Evolutionary conservation across 192 early-diverging fungal genomes (phyloP), one percentile per base, ranked within the genome.

Genomic region (Coemansia sp.): DNA sequence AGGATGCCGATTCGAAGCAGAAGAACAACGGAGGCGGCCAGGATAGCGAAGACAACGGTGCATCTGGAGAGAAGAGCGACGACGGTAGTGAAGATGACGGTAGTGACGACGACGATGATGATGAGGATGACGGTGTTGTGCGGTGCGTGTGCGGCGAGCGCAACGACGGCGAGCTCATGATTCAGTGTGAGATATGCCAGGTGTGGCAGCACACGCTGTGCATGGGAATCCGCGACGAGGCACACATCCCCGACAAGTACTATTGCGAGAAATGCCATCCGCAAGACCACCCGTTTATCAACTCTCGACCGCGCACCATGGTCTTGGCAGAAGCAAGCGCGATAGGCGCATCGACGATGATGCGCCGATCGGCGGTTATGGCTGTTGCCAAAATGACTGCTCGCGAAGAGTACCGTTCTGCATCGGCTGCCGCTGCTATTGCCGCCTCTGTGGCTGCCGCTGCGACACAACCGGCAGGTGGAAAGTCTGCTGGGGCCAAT

Each of bases 121-220:
- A 71, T 1, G 69, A 72, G 42, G 78, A 80, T 48, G 80, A 83
- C 32, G 80, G 80, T 9, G 76, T 75, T 7, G 80, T 83, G n/a
- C 76, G 80, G 32, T 83, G 80, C 41, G 72, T 83, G 31, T 83
- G 80, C 42, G 74, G 74, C 41, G 79, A 82, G 68, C 74, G 79
- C 64, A 82, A 78, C 81, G 88, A 93, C 78, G 84, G 87, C 53
- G 85, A 87, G 61, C 81, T 90, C 62, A 95, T 95, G 95, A 93
- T 97, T 36, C 93, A 97, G 76, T 97, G 95, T 82, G 95, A 97
- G 69, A 85, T 87, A 7, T 97, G 95, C 83, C 85, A 90, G 57
- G 92, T 94, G 5, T 97, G 95, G 95, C 95, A 97, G 77, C 95
- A 97, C 73, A 91, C 91, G 60, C 87, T 91, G n/a, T 97, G 95